Evolutionary conservation across 371 early-diverging fungal species (phyloP), one percentile per base, ranked within the genome.

Genomic region (Lichtheimia ornata): DNA sequence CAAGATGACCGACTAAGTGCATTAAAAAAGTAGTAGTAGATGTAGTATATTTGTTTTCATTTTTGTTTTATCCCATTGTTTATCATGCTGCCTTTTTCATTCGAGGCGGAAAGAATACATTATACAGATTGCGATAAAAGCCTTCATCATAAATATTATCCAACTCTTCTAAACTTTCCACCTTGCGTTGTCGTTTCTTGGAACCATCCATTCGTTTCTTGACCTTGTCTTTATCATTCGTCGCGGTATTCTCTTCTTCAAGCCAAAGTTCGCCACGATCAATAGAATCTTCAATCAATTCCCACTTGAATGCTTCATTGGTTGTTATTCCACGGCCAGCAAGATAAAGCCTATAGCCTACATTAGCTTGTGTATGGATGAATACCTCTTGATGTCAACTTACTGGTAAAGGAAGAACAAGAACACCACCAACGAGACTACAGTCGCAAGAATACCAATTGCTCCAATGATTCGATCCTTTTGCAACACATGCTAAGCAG

Each of bases 221-320:
- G 68, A 63, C 43, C 62, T 54, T 68, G 43, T 68, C 69, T 45
- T 70, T 65, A 11, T 52, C 61, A 47, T 59, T 62, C n/a, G 65
- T 52, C 40, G 50, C 22, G 24, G 51, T 15, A 9, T 44, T 25
- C 51, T 53, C 63, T 27, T 64, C 67, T 20, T 70, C 56, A 50
- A 71, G 71, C 55, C 73, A 81, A 5, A 84, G 41, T n/a, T 85
- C 84, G 0, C 83, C 87, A 52, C 85, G 79, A 35, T 83, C 74
- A 43, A 91, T 81, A 30, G 85, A 81, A 49, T 88, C 90, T 22
- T 84, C 84, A 13, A 91, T 64, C 35, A 86, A 78, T 51, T 87
- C 85, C 92, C 92, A 90, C 72, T 92, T 92, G 64, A 86, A 78
- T 9, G 85, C 82, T 65, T 92, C 93, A 61, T 92, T 92, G 22